Evolutionary conservation across 2,329 filamentous ascomycete species (phyloP).

Genomic region (Ophiostoma montium): DNA sequence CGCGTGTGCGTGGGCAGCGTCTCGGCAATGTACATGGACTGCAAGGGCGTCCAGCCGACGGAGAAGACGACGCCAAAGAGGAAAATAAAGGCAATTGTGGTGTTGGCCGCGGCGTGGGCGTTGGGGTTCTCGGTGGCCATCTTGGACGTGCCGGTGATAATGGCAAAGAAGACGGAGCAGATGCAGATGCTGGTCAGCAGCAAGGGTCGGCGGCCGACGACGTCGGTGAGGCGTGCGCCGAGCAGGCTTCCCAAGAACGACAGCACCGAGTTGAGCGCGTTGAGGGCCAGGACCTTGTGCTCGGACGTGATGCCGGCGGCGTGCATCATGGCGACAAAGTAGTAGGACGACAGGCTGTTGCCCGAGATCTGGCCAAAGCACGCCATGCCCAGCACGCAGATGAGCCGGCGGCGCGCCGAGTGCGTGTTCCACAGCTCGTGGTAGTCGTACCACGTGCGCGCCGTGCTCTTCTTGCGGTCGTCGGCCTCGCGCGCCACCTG

Average conservation of each 20-base stretch:
- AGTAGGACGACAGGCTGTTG: slow-evolving; percentile 36
- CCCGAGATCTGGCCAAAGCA: slow-evolving; percentile 27
- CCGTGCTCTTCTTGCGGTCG: slow-evolving; percentile 14
- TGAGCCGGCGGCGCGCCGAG: slow-evolving; percentile 25
- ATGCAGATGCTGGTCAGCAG: slow-evolving; percentile 33
- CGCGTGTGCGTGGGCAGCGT: slow-evolving; percentile 9
- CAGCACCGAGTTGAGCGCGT: slow-evolving; percentile 38
- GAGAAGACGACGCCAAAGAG: slow-evolving; percentile 12
- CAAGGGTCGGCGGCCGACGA: slow-evolving; percentile 41
- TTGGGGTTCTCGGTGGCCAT: slow-evolving; percentile 19
- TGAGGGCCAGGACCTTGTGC: slow-evolving; percentile 33
- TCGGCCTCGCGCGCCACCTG: slow-evolving; percentile 26
- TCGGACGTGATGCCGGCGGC: slow-evolving; percentile 36
- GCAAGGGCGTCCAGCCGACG: slow-evolving; percentile 9
- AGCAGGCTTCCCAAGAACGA: slow-evolving; percentile 35
- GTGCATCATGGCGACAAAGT: slow-evolving; percentile 37
- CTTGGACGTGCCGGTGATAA: slow-evolving; percentile 35
- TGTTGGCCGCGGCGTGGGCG: slow-evolving; percentile 7
- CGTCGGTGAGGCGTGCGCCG: slow-evolving; percentile 42
- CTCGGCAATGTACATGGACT: slow-evolving; percentile 12
- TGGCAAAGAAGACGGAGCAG: slow-evolving; percentile 31
- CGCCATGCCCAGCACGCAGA: slow-evolving; percentile 26
- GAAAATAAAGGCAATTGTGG: slow-evolving; percentile 10
- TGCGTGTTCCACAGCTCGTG: slow-evolving; percentile 26
- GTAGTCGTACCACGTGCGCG: slow-evolving; percentile 32